A percentile compares a stretch with the other conserved stretches of the same genome.
Conservation (phyloP, 2,329 filamentous ascomycete genomes). For the Magnaporthiopsis incrustans region DNA sequence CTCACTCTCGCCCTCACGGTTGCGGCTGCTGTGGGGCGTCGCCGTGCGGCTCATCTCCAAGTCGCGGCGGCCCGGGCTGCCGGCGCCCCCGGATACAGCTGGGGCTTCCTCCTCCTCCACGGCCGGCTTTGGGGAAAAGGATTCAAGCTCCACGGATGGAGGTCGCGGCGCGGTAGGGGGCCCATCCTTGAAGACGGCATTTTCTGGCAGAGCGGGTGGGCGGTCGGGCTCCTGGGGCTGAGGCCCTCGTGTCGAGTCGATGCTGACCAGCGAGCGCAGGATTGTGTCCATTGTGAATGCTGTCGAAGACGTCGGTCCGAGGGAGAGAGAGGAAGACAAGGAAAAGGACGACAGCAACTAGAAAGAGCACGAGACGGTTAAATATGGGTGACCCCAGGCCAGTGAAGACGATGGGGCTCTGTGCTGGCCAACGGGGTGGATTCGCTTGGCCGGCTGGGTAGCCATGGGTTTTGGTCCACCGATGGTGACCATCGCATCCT, state of each 20-base stretch:
- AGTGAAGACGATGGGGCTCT: too few species aligned
- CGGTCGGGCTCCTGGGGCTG: conserved; percentile 13
- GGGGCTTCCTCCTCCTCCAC: neutral
- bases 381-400: neutral
- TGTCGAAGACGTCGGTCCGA: neutral
- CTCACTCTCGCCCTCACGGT: too few species aligned
- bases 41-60: conserved; percentile 48
- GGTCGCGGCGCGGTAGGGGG: conserved; percentile 28
- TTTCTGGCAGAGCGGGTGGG: conserved; percentile 21
- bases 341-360: neutral
- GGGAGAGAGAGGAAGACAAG: neutral
- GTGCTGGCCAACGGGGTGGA: neutral
- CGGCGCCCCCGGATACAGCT: neutral
- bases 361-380: neutral
- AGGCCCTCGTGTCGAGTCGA: conserved; percentile 17
- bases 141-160: conserved; percentile 21
- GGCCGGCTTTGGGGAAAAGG: neutral
- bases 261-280: conserved; percentile 11
- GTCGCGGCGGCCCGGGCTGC: conserved; percentile 18
- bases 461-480: neutral
- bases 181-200: conserved; percentile 29
- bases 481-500: neutral
- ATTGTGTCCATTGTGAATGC: neutral
- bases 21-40: conserved; percentile 22
- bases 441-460: neutral